Evolutionary conservation across 2,329 filamentous ascomycete genomes (phyloP), one percentile per base, ranked within the genome.

Genomic region (Aspergillus arachidicola): DNA sequence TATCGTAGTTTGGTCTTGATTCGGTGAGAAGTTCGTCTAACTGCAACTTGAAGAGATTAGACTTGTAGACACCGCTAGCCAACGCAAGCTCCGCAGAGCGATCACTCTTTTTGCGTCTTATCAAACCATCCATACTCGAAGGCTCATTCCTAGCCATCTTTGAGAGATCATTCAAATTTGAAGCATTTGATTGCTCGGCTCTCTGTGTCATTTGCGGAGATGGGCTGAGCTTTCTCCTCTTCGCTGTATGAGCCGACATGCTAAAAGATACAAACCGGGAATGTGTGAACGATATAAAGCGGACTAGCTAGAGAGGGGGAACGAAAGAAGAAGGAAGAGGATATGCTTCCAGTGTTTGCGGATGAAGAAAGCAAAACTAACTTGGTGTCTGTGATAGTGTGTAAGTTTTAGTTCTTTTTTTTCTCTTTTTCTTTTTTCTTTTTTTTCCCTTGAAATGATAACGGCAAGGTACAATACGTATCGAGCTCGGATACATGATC

Each of bases 31-130:
- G 78, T 68, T 90, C 87, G 66, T 90, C 86, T 38, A 89, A 81
- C 72, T 91, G 88, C 11, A 91, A 76, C 72, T 89, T 89, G 79
- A 91, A 90, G 61, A 89, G 79, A 72, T 83, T 89, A 50, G 87
- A 89, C 72, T 89, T 89, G 80, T 86, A 89, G n/a, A 84, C 81
- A 55, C 85, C 85, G 36, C 80, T 82, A 16, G 78, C 72, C 67
- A 75, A 67, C 34, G 76, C 75, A 55, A 78, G 66, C 65, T 80
- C 75, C 34, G 72, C 72, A 56, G 73, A 76, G 28, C 68, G 70
- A 56, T 69, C 71, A 64, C 66, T 68, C 54, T 70, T 72, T 41
- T 46, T 66, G 54, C 64, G 67, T 43, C 66, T 69, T 12, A 32
- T 60, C 28, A 65, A 58, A 36, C 48, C 59, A 21, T 45, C n/a